These are phyloP conservation scores for Pseudogymnoascus sp. DNA, from an alignment of 2,329 filamentous ascomycete species.

Conservation along the genomic window DNA sequence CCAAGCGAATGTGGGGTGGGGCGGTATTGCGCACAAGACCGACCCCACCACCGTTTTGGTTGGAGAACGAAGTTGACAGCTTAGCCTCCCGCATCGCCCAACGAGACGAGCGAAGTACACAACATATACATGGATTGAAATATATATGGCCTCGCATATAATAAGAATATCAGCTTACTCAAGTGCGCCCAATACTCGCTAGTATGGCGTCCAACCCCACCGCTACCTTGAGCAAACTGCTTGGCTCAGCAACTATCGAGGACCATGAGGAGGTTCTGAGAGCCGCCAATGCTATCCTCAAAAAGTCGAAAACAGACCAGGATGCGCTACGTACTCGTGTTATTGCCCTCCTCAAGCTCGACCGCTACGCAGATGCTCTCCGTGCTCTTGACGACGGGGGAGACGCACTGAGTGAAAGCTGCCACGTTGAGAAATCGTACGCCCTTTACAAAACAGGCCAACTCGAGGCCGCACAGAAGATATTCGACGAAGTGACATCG, in stretches of 20 bases:
- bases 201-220: conserved; percentile 28
- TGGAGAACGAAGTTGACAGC: conserved; percentile 8
- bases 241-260: conserved; percentile 49
- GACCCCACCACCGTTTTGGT: conserved; percentile 10
- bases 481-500: conserved; percentile 22
- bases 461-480: conserved; percentile 53
- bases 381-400: conserved; percentile 59
- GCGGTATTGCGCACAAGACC: conserved; percentile 8
- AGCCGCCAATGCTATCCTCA: conserved; percentile 54
- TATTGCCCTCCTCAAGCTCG: conserved; percentile 71
- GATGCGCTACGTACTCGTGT: conserved; percentile 63
- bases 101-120: neutral
- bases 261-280: conserved; percentile 70
- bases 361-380: conserved; percentile 72
- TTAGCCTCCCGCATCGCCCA: neutral
- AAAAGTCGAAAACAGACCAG: conserved; percentile 49
- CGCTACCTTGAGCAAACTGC: conserved; percentile 29
- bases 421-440: conserved; percentile 66
- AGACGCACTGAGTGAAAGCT: conserved; percentile 51
- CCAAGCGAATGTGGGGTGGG: conserved; percentile 7
- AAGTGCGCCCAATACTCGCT: conserved; percentile 1
- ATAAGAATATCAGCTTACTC: neutral
- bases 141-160: conserved; percentile 6
- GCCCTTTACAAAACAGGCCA: conserved; percentile 75
- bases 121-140: conserved; percentile 4